A percentile compares a stretch with the other conserved stretches of the same genome.
Evolutionary conservation across 352 stramenopile genomes (phyloP).

Genomic region (Aphanomyces cochlioides): DNA sequence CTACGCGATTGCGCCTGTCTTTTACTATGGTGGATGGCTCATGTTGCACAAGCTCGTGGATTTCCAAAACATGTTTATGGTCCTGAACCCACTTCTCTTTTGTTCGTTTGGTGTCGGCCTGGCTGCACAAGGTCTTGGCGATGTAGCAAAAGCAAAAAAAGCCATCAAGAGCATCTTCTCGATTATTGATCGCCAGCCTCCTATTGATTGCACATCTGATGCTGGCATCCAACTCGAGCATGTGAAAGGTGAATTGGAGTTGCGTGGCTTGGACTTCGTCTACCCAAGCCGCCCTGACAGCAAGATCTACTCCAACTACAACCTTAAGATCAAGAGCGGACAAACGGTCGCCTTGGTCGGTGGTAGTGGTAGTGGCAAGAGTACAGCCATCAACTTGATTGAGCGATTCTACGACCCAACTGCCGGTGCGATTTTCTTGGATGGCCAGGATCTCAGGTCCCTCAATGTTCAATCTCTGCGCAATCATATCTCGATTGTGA

Average conservation of each 20-base stretch:
- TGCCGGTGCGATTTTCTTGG: conserved; percentile 59
- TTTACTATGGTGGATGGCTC: conserved; percentile 60
- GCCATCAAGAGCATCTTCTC: conserved; percentile 41
- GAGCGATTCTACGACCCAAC: conserved; percentile 73
- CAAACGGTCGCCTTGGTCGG: conserved; percentile 85
- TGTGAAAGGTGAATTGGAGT: conserved; percentile 47
- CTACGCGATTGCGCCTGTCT: conserved; percentile 56
- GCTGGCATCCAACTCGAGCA: conserved; percentile 20
- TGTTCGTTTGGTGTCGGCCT: conserved; percentile 36
- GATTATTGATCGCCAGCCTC: conserved; percentile 44
- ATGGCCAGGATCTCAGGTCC: conserved; percentile 61
- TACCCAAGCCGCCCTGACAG: conserved; percentile 83
- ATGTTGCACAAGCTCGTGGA: conserved; percentile 48
- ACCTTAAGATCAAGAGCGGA: conserved; percentile 55
- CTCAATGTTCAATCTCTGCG: conserved; percentile 61
- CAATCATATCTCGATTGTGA: conserved; percentile 52
- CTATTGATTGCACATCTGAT: conserved; percentile 31
- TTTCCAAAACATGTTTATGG: conserved; percentile 69
- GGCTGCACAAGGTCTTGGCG: conserved; percentile 34
- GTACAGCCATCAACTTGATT: conserved; percentile 74
- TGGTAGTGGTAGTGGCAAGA: conserved; percentile 80
- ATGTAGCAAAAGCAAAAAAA: conserved; percentile 36
- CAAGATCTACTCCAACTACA: conserved; percentile 71
- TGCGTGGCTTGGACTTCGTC: conserved; percentile 87
- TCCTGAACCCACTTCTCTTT: conserved; percentile 65